Base-by-base conservation (phyloP, 1,284 basidiomycete species). In the Malassezia sympodialis region DNA sequence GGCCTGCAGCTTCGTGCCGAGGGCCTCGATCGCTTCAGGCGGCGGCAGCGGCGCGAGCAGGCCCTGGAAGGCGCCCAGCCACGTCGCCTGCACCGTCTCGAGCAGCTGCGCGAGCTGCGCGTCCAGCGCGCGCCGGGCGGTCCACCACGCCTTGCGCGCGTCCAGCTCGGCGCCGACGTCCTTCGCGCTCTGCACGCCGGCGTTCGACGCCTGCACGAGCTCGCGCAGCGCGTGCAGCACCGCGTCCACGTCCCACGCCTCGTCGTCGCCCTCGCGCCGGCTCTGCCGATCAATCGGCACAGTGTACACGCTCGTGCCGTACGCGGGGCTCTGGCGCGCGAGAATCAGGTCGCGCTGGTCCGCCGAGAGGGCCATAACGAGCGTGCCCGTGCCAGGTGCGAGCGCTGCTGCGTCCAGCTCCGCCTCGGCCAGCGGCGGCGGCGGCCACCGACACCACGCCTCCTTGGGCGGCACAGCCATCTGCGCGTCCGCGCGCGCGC, bases 41-140 rank as follows among this genome's bases (percentile, higher is more conserved):
- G 53, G 32, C 56, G 54, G 28, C 60, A 10, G 21, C 14, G 44
- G 37, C n/a, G 55, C 57, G 35, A 67, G 61, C 42, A 67, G 54
- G 23, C 63, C 63, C 42, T 96, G 96, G 82, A 96, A 96, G 21
- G 86, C 90, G 1, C 94, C 93, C 3, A 99, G 79, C 94, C 94
- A 98, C 66, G 86, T 89, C 67, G 87, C 89, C 73, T 98, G 93
- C 32, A 99, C 84, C 59, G 84, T 87, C 59, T 83, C 82, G 26
- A 96, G 76, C 8, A 99, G 77, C 31, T 83, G 81, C 46, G 82
- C 79, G 69, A 99, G 75, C 26, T 88, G 80, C 45, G 78, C 79
- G 69, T 98, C 91, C 27, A 98, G 79, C 26, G 80, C 80, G 40
- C 80, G 78, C 11, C 90, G 80, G 49, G 84, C 80, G 34, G 81